phyloP scores from a whole-genome alignment of 2,329 filamentous ascomycete species.

The Pseudocercospora ulei region DNA sequence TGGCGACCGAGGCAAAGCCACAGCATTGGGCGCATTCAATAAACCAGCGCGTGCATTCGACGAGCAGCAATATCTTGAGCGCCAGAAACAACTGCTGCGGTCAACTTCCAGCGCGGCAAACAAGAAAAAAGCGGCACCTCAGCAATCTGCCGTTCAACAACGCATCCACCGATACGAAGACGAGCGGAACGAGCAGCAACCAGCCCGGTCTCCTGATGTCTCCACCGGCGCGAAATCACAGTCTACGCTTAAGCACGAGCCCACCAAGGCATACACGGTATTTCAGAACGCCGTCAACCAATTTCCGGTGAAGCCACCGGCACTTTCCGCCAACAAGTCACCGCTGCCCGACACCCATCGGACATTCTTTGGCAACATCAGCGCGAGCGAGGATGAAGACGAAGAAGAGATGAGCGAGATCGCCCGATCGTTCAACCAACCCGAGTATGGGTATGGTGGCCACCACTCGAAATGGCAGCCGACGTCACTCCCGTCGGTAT shows the following conservation, averaged over 20 bases:
- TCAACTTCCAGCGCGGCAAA: slow-evolving; percentile 25
- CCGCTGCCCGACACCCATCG: slow-evolving; percentile 31
- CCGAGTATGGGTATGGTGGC: slow-evolving; percentile 25
- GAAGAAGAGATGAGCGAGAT: slow-evolving; percentile 26
- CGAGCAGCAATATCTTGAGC: slow-evolving; percentile 72
- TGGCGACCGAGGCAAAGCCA: slow-evolving; percentile 71
- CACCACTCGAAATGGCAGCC: slow-evolving; percentile 29
- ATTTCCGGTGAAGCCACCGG: slow-evolving; percentile 28
- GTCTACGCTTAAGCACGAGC: slow-evolving; percentile 30
- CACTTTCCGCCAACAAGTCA: slow-evolving; percentile 14
- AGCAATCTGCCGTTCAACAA: slow-evolving; percentile 22
- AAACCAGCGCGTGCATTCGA: slow-evolving; percentile 69
- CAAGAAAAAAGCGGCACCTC: slow-evolving; percentile 16
- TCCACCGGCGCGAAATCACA: slow-evolving; percentile 28
- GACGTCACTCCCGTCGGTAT: slow-evolving; percentile 30
- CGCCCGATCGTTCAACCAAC: slow-evolving; percentile 18
- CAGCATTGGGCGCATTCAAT: slow-evolving; percentile 60
- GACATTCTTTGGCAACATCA: slow-evolving; percentile 37
- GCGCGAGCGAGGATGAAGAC: slow-evolving; percentile 37
- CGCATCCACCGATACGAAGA: slow-evolving; percentile 23
- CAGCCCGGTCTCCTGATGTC: slow-evolving; percentile 19
- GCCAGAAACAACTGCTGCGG: slow-evolving; percentile 70
- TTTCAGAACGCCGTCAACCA: slow-evolving; percentile 42
- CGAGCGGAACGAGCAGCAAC: slow-evolving; percentile 20
- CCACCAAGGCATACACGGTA: slow-evolving; percentile 36